These are phyloP conservation scores for Flaveria ramosissima DNA, from an alignment of 129 eudicot species.

Conservation along the genomic window DNA sequence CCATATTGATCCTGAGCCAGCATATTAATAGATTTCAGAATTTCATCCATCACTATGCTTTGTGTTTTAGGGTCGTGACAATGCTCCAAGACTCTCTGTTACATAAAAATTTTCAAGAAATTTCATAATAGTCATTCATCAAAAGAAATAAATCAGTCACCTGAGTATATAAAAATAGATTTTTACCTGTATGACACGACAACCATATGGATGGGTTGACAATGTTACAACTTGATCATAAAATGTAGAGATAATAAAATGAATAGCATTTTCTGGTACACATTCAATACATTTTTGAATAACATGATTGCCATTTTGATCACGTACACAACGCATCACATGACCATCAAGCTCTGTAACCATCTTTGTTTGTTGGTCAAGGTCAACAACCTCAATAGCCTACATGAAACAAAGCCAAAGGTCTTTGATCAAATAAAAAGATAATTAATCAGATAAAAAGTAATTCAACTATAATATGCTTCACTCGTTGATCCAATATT, in stretches of 20 bases:
- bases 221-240: constrained; percentile 81
- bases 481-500: background rate
- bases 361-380: constrained; percentile 77
- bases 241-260: constrained; percentile 67
- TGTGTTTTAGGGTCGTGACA: constrained; percentile 76
- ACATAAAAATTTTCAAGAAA: background rate
- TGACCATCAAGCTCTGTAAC: constrained; percentile 84
- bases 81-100: constrained; percentile 89
- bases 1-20: constrained; percentile 98
- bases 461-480: background rate
- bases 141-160: background rate
- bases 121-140: background rate
- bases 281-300: constrained; percentile 88
- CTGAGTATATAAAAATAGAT: background rate
- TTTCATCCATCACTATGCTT: constrained; percentile 83
- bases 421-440: background rate
- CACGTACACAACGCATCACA: constrained; percentile 83
- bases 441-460: background rate
- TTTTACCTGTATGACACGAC: constrained; percentile 83
- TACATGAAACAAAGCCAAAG: constrained; percentile 24
- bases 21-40: constrained; percentile 72
- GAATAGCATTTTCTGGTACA: constrained; percentile 74
- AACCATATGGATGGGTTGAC: constrained; percentile 89
- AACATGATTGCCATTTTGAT: constrained; percentile 87
- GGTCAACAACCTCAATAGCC: constrained; percentile 81